Conservation (phyloP, 108 stramenopile species). For the Skeletonema menzelii region DNA sequence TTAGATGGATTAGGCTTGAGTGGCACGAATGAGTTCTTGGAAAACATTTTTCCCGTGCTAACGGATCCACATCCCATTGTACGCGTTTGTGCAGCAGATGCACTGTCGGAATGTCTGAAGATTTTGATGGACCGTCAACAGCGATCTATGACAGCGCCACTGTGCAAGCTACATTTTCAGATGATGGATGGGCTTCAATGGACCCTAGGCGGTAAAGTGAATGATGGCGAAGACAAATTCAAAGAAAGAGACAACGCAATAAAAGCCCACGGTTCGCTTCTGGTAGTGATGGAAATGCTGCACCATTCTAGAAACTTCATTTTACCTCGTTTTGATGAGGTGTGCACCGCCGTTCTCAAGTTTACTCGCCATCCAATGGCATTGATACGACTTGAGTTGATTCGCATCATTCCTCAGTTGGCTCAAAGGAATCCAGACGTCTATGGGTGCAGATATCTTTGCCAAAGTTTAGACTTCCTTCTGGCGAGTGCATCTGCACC, state of each 20-base stretch:
- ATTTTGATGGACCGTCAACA: slow-evolving; percentile 79
- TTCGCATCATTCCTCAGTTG: slow-evolving; percentile 86
- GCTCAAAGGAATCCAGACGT: slow-evolving; percentile 77
- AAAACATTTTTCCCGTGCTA: slow-evolving; percentile 82
- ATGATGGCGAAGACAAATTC: slow-evolving; percentile 17
- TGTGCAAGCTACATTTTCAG: slow-evolving; percentile 73
- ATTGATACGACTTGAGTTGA: slow-evolving; percentile 85
- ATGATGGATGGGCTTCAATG: slow-evolving; percentile 70
- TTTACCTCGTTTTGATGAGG: slow-evolving; percentile 91
- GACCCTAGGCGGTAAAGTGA: not conserved
- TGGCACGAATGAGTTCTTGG: slow-evolving; percentile 85
- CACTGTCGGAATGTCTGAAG: slow-evolving; percentile 81
- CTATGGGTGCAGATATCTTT: slow-evolving; percentile 88
- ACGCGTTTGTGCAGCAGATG: slow-evolving; percentile 90
- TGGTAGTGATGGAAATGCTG: slow-evolving; percentile 87
- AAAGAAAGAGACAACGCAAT: slow-evolving; percentile 44
- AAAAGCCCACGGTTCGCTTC: slow-evolving; percentile 84
- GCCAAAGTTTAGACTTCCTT: slow-evolving; percentile 74
- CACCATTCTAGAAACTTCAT: slow-evolving; percentile 90
- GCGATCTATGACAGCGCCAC: slow-evolving; percentile 57
- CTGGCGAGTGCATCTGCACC: slow-evolving; percentile 57
- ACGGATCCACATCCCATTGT: slow-evolving; percentile 87
- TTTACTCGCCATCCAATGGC: slow-evolving; percentile 69
- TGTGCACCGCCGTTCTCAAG: slow-evolving; percentile 78
- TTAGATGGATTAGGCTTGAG: slow-evolving; percentile 51